Percentiles rank a stretch among this genome's conserved stretches.
These are phyloP conservation scores for Cornus florida DNA, from an alignment of 148 eudicot species.

Conservation along the genomic window DNA sequence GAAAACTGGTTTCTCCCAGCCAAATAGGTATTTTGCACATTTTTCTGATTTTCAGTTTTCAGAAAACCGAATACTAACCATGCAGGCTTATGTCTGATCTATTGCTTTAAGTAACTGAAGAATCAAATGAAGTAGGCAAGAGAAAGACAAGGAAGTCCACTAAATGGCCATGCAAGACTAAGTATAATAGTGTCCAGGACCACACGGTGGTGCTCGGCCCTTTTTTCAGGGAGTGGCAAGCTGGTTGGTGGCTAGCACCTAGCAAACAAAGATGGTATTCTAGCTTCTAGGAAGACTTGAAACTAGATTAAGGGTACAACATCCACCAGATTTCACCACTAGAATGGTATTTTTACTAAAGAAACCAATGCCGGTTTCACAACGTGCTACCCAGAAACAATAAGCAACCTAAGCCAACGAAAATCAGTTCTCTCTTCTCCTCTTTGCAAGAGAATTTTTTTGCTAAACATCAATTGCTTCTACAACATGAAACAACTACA, in stretches of 20 bases:
- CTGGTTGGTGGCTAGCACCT: neutral
- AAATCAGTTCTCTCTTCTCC: neutral
- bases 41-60: no score
- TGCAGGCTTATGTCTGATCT: no score
- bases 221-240: neutral
- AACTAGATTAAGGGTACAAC: neutral
- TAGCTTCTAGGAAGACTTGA: neutral
- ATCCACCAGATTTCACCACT: neutral
- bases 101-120: no score
- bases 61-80: no score
- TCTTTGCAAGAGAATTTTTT: neutral
- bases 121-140: neutral
- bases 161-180: neutral
- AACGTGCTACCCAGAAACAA: no score
- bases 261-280: neutral
- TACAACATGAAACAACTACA: neutral
- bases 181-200: neutral
- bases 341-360: neutral
- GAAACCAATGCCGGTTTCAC: no score
- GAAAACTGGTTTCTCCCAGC: no score
- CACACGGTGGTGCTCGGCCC: neutral
- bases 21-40: no score
- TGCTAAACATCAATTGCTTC: conserved; percentile 5
- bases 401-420: no score
- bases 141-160: neutral